Base-by-base conservation (phyloP, 495 filamentous ascomycete species). In the Aspergillus affinis region DNA sequence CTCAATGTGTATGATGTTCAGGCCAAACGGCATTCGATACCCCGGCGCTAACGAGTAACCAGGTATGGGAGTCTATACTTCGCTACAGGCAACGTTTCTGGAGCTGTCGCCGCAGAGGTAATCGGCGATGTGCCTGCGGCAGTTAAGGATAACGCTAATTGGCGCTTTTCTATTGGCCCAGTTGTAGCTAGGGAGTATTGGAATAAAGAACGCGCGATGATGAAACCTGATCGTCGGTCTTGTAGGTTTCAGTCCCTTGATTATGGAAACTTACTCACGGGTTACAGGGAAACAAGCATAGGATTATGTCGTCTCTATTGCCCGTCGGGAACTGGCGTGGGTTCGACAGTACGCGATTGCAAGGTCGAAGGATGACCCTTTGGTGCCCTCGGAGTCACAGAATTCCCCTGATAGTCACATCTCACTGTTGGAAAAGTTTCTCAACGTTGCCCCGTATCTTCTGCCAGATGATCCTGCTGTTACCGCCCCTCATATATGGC, bases 81-180 rank as follows among this genome's bases (percentile, higher is more conserved):
- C 54, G 55, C 59, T 21, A 61, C 27, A 12, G 63, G 67, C 19
- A 61, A 66, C 49, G 57, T 71, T 49, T 48, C 54, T 29, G 52
- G 55, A 15, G 44, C 50, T 45, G 21, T 27, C 19, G 20, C 53
- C 53, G 65, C 30, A 2, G 62, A 61, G 27, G 30, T 51, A n/a
- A 9, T 19, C 20, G 60, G 55, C 4, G 59, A 69, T 44, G 20
- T 65, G n/a, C 21, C 62, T 32, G n/a, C 32, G 3, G 55, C 60
- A 26, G 12, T 65, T 51, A 71, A 59, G 29, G 61, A 57, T 27
- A 47, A 44, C 29, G 58, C 65, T 20, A 60, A 19, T 8, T 32
- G 54, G 19, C 56, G 50, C 20, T 75, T 78, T 52, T 65, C 57
- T 44, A 70, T 76, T 61, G 72, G 73, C 9, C 73, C 72, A 26